These are phyloP conservation scores for Plantago rigida DNA, from an alignment of 305 asterid species.

Conservation along the genomic window DNA sequence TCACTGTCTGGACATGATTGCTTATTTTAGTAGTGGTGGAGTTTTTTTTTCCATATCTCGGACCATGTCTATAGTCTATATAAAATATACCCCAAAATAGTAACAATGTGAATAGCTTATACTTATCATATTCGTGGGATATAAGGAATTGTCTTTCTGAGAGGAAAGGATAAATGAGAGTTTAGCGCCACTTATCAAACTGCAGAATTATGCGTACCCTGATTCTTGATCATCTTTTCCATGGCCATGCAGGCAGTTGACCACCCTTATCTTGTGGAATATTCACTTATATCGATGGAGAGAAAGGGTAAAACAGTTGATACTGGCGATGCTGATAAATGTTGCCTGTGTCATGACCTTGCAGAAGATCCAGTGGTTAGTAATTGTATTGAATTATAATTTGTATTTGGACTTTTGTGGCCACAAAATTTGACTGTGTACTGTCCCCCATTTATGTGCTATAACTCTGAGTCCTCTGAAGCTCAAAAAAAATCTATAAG, in stretches of 20 bases:
- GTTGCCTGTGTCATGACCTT: constrained; percentile 60
- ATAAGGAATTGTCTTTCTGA: no score
- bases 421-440: constrained; percentile 2
- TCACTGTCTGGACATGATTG: no score
- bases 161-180: no score
- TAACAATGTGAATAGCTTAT: no score
- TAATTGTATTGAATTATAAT: constrained; percentile 21
- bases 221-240: constrained; percentile 25
- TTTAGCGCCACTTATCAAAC: not conserved
- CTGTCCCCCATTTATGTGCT: constrained; percentile 1
- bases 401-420: constrained; percentile 14
- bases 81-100: no score
- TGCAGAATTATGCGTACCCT: constrained; percentile 9
- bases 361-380: constrained; percentile 77
- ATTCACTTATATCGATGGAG: constrained; percentile 57
- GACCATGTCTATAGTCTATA: no score
- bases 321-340: constrained; percentile 39
- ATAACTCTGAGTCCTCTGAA: not conserved
- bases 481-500: no score
- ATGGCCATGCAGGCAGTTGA: constrained; percentile 70
- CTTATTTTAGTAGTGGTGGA: no score
- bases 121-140: no score
- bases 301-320: constrained; percentile 45
- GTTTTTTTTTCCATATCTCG: no score
- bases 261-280: constrained; percentile 92